These are phyloP conservation scores for Blastomyces silverae DNA, from an alignment of 2,329 filamentous ascomycete genomes.

Conservation along the genomic window DNA sequence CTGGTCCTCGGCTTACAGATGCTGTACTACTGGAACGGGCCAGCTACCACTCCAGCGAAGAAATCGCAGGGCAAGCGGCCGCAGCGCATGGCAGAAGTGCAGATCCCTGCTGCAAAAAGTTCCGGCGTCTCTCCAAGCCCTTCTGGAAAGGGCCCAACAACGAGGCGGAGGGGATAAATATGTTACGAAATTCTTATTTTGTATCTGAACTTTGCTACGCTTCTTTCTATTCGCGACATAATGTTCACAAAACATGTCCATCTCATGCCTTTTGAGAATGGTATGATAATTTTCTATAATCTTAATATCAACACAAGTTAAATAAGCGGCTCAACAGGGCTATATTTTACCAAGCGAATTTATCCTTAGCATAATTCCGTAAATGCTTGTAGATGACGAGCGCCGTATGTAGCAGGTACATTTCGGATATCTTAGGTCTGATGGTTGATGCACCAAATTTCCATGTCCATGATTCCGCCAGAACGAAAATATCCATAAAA, in stretches of 20 bases:
- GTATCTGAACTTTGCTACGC: background rate
- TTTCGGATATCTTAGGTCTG: background rate
- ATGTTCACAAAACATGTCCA: background rate
- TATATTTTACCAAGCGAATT: constrained; percentile 3
- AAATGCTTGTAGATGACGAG: background rate
- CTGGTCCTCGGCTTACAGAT: constrained; percentile 80
- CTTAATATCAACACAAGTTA: constrained; percentile 3
- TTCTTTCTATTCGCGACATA: background rate
- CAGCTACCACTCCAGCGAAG: constrained; percentile 24
- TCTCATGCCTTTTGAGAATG: background rate
- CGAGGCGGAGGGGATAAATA: constrained; percentile 48
- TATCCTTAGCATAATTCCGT: background rate
- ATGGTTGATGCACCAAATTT: background rate
- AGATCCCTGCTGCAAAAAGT: constrained; percentile 32
- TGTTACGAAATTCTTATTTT: background rate
- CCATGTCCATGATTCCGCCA: background rate
- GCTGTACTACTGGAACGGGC: constrained; percentile 88
- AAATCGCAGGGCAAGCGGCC: constrained; percentile 36
- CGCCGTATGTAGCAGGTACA: background rate
- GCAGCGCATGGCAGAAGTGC: constrained; percentile 17
- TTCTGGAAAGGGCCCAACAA: constrained; percentile 47
- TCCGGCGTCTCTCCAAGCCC: constrained; percentile 40
- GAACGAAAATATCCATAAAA: background rate
- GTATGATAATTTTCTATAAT: background rate
- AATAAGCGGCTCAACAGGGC: background rate